Evolutionary conservation across 208 protist species (phyloP), one percentile per base, ranked within the genome.

Genomic region (Trypanosoma conorhini): DNA sequence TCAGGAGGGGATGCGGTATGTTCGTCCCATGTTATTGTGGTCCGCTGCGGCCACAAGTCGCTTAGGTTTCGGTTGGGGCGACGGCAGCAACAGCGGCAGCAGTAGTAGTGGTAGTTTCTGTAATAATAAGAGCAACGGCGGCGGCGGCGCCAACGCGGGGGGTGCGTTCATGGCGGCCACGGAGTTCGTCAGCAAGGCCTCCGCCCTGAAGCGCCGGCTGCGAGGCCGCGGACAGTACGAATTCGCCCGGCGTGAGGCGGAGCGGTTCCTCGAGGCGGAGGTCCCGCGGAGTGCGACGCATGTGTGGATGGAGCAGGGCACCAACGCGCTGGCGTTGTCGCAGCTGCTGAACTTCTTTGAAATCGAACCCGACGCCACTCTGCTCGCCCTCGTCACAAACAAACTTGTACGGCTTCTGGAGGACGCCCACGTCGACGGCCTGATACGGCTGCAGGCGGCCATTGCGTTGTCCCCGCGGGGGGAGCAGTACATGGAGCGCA

Each of bases 291-390:
- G 31, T 15, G 70, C 72, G 31, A 74, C 88, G 10, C 82, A 71
- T 42, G 64, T 76, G 28, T 96, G 91, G 88, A 85, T 96, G 28
- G 86, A 93, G 54, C n/a, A 85, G 31, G 82, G 79, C 67, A 71
- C 12, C 42, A 92, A 96, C 67, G 91, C 91, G 3, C 38, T 93
- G 5, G 84, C 91, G 0, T 71, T 96, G 17, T 54, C 85, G n/a
- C 84, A 93, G 78, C 42, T 96, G 15, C 70, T 93, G 28, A 59
- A 40, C 31, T 91, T 90, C 70, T 96, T 93, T 66, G 88, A 91
- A 55, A 83, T 96, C 7, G 73, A 89, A 58, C 88, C 88, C 2
- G 87, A 96, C 60, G 46, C 76, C 26, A 71, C 82, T 28, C 62
- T 96, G 35, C 52, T 71, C 15, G 71, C 91, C 19, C 74, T 92